phyloP scores from a whole-genome alignment of 352 stramenopile species.

The Phytophthora cryptogea region DNA sequence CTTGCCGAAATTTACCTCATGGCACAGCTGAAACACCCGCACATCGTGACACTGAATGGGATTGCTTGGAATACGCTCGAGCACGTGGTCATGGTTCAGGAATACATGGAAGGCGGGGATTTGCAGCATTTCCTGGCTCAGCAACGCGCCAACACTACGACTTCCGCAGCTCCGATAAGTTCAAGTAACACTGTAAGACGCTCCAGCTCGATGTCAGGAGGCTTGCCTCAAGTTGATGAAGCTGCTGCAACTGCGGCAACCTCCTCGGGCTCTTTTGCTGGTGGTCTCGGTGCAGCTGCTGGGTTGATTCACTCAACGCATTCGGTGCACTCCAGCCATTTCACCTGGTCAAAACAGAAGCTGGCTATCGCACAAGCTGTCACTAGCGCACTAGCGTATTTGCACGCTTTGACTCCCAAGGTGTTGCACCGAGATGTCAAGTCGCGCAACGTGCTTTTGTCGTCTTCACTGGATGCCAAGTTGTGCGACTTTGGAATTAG shows the following conservation, averaged over 20 bases:
- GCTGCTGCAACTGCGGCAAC: slow-evolving; percentile 20
- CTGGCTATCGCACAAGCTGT: slow-evolving; percentile 59
- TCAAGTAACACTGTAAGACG: slow-evolving; percentile 22
- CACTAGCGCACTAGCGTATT: slow-evolving; percentile 73
- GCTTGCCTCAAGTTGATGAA: slow-evolving; percentile 23
- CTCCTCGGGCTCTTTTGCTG: slow-evolving; percentile 22
- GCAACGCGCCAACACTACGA: slow-evolving; percentile 24
- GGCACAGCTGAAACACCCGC: slow-evolving; percentile 63
- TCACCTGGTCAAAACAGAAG: slow-evolving; percentile 59
- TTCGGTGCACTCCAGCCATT: slow-evolving; percentile 26
- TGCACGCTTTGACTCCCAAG: slow-evolving; percentile 77
- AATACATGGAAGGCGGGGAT: slow-evolving; percentile 76
- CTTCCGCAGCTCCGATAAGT: slow-evolving; percentile 11
- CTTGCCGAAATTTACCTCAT: slow-evolving; percentile 79
- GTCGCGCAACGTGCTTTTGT: slow-evolving; percentile 87
- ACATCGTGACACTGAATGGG: slow-evolving; percentile 63
- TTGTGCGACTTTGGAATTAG: slow-evolving; percentile 63
- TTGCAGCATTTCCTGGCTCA: slow-evolving; percentile 56
- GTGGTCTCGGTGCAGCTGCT: slow-evolving; percentile 9
- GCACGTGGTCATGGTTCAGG: slow-evolving; percentile 74
- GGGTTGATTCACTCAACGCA: slow-evolving; percentile 23
- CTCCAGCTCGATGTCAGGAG: slow-evolving; percentile 19
- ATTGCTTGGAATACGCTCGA: slow-evolving; percentile 78
- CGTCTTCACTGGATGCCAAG: slow-evolving; percentile 51
- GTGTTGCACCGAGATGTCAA: slow-evolving; percentile 90